Conservation (phyloP, 371 early-diverging fungal genomes). For the Cokeromyces recurvatus region DNA sequence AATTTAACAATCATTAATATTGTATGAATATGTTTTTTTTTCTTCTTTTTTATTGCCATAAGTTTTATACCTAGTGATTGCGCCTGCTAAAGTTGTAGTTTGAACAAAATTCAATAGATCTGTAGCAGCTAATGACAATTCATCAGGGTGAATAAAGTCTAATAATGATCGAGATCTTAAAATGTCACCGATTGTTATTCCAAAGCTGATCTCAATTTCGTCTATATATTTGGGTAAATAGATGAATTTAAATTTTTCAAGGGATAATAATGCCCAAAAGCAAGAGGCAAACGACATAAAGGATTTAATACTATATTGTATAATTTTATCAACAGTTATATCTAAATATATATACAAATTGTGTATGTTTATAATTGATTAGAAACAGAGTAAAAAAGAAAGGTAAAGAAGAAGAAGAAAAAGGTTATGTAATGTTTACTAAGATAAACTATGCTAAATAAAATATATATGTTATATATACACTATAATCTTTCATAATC, state of each 20-base stretch:
- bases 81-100: conserved; percentile 46
- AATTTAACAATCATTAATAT: background rate
- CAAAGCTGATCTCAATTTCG: conserved; percentile 7
- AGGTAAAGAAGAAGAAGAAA: too few relatives aligned
- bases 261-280: conserved; percentile 52
- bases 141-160: conserved; percentile 60
- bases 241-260: conserved; percentile 44
- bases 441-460: too few relatives aligned
- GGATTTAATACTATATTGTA: too few relatives aligned
- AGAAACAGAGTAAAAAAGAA: too few relatives aligned
- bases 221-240: conserved; percentile 38
- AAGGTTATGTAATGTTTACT: too few relatives aligned
- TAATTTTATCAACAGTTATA: too few relatives aligned
- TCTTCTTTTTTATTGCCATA: background rate
- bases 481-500: too few relatives aligned
- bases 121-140: conserved; percentile 39
- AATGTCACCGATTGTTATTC: conserved; percentile 29
- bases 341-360: too few relatives aligned
- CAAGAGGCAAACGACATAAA: conserved; percentile 23
- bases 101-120: conserved; percentile 50
- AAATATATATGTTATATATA: too few relatives aligned
- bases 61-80: conserved; percentile 49
- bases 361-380: too few relatives aligned
- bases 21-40: too few relatives aligned
- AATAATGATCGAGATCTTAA: conserved; percentile 45